A percentile compares a stretch with the other conserved stretches of the same genome.
phyloP scores from a whole-genome alignment of 2,329 filamentous ascomycete species.

The Diaporthe velutina region DNA sequence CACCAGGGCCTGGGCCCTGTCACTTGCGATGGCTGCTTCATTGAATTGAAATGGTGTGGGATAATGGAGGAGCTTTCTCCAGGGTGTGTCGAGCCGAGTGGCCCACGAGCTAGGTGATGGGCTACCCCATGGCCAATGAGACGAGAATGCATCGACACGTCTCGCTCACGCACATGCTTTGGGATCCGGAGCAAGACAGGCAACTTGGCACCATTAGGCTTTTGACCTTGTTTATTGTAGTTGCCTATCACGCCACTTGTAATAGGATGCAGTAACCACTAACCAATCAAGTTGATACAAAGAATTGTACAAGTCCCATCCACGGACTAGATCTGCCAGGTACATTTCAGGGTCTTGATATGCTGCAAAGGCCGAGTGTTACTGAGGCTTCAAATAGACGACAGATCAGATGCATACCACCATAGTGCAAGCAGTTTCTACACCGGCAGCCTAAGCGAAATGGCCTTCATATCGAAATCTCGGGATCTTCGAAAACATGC shows the following conservation, averaged over 20 bases:
- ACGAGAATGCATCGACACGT: not conserved
- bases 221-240: not conserved
- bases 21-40: not conserved
- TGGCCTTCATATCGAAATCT: not conserved
- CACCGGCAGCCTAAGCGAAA: not conserved
- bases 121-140: not conserved
- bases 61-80: not conserved
- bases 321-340: not conserved
- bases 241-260: not conserved
- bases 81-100: slow-evolving; percentile 1
- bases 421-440: not conserved
- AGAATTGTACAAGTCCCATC: slow-evolving; percentile 2
- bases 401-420: not conserved
- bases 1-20: not conserved
- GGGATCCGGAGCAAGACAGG: not conserved
- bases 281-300: slow-evolving; percentile 8
- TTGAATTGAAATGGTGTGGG: not conserved
- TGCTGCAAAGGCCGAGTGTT: not conserved
- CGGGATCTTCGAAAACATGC: not conserved
- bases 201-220: slow-evolving; percentile 4
- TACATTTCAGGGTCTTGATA: not conserved
- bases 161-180: not conserved
- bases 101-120: not conserved
- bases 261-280: not conserved
- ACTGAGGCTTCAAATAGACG: not conserved